These are phyloP conservation scores for Penicillium dipodomyicola DNA, from an alignment of 495 filamentous ascomycete genomes.

Conservation along the genomic window DNA sequence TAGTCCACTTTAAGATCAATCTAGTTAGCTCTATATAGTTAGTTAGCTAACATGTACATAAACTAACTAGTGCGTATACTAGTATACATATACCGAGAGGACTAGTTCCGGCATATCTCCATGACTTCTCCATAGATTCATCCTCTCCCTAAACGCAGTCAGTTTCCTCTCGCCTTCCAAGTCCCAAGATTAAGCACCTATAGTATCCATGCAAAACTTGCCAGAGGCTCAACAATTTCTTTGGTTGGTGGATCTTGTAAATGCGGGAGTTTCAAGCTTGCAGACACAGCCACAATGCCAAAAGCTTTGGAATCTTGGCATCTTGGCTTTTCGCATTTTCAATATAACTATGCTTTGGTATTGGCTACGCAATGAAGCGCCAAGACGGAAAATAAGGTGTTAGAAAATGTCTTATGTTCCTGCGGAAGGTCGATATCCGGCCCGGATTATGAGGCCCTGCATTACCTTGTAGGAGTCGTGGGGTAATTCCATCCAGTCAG, in stretches of 20 bases:
- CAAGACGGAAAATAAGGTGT: conserved; percentile 2
- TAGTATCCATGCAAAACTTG: not conserved
- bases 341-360: not conserved
- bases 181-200: too few relatives aligned
- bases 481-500: conserved; percentile 4
- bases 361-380: not conserved
- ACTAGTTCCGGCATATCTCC: not conserved
- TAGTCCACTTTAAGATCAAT: too few relatives aligned
- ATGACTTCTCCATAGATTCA: not conserved
- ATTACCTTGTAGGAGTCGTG: not conserved
- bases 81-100: too few relatives aligned
- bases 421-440: not conserved
- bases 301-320: conserved; percentile 4
- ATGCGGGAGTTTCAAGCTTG: conserved; percentile 2
- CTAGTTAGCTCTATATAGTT: too few relatives aligned
- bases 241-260: conserved; percentile 10
- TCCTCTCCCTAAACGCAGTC: not conserved
- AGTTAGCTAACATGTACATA: too few relatives aligned
- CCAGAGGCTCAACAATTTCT: not conserved
- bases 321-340: conserved; percentile 2
- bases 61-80: too few relatives aligned
- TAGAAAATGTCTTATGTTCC: conserved; percentile 8
- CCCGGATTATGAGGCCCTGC: not conserved
- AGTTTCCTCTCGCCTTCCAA: not conserved
- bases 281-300: conserved; percentile 8